These are phyloP conservation scores for Imleria badia DNA, from an alignment of 768 basidiomycete species.

Conservation along the genomic window DNA sequence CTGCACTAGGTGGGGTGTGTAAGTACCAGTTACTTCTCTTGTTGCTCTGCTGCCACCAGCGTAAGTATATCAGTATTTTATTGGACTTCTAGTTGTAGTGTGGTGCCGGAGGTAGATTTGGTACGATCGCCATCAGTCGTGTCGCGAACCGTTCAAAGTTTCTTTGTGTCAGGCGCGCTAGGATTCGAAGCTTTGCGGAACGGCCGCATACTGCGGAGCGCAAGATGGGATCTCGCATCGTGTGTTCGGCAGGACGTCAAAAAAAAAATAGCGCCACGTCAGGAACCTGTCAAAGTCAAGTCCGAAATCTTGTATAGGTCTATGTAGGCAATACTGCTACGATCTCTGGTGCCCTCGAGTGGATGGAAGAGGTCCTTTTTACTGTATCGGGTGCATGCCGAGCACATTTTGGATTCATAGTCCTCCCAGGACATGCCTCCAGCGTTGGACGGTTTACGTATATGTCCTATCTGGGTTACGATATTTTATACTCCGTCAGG, in stretches of 20 bases:
- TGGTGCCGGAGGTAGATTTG: conserved; percentile 7
- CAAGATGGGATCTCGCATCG: conserved; percentile 19
- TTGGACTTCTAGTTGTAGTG: conserved; percentile 8
- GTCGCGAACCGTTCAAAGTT: neutral
- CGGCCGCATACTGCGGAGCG: neutral
- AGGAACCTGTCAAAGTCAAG: conserved; percentile 14
- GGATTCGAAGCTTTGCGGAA: neutral
- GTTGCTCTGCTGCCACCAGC: conserved; percentile 29
- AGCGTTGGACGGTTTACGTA: conserved; percentile 1
- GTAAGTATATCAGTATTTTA: conserved; percentile 40
- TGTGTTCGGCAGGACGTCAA: conserved; percentile 13
- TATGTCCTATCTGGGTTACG: neutral
- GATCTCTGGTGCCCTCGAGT: neutral
- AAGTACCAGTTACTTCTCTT: conserved; percentile 31
- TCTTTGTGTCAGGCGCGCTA: neutral
- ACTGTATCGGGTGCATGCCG: neutral
- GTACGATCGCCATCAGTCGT: neutral
- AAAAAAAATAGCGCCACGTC: conserved; percentile 19
- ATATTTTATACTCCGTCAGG: conserved; percentile 19
- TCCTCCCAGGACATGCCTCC: too few relatives aligned
- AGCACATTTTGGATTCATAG: too few relatives aligned
- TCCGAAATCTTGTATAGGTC: neutral
- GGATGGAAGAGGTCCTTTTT: neutral
- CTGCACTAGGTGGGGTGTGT: conserved; percentile 35
- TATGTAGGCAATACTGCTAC: neutral